Evolutionary conservation across 202 grass and related monocot species (phyloP), one percentile per base, ranked within the genome.

Genomic region (Carex arenaria): DNA sequence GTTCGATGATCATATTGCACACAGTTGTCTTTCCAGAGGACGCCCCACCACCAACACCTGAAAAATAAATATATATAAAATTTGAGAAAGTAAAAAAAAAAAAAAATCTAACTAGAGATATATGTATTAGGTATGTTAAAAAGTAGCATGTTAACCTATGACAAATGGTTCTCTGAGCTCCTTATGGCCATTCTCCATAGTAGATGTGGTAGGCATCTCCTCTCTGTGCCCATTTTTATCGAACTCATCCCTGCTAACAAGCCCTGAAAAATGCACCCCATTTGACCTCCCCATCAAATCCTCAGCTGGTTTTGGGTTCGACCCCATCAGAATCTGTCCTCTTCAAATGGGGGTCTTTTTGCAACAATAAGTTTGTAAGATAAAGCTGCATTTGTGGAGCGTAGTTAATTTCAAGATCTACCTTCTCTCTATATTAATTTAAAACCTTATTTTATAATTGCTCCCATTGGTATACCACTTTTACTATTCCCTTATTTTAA

Each of bases 1-100:
- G 92, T 72, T 98, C 92, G 5, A 98, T 98, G 84, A 98, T 98
- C 95, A 98, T 93, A 84, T 91, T 93, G 91, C 95, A 95, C 11
- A 98, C 95, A 15, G 90, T 90, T 57, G 89, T 95, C 88, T 98
- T 98, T 61, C 95, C 95, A 78, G 95, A 93, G 63, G 95, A 87
- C 38, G 95, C 89, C 64, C 95, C 95, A 36, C 95, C 95, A 88
- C 92, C 92, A 67, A 98, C 92, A 86, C 92, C 92, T 98, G 77
- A 68, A 84, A 84, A 81, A 63, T 9, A 7, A 80, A 65, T 38
- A 81, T 43, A 47, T 67, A 72, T 18, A 17, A 70, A 32, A 79
- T 49, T 23, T 0, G 34, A 36, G 4, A 23, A 47, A 63, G 47
- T 64, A 57, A 82, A n/a, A 65, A 74, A 64, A 47, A 3, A 73